A percentile compares a stretch with the other conserved stretches of the same genome.
phyloP scores from a whole-genome alignment of 208 protist genomes.

The Acanthamoeba healyi region DNA sequence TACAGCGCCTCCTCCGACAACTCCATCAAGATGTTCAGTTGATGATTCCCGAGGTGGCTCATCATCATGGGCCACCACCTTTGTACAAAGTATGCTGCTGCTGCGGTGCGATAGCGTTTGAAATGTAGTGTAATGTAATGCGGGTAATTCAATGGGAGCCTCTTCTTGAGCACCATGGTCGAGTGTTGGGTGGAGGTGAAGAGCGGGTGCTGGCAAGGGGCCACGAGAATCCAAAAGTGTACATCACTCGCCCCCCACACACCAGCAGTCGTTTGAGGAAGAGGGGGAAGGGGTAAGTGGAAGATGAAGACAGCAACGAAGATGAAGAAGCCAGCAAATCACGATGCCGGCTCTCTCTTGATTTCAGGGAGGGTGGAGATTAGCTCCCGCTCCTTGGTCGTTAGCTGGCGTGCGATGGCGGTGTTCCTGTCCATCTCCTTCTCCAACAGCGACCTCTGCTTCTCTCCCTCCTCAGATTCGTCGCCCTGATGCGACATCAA shows the following conservation, averaged over 20 bases:
- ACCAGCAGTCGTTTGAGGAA: neutral
- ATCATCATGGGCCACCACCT: no score
- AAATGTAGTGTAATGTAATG: no score
- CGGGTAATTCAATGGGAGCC: no score
- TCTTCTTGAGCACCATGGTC: no score
- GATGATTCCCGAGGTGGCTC: no score
- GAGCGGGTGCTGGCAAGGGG: no score
- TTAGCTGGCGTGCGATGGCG: constrained; percentile 60
- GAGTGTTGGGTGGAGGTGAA: no score
- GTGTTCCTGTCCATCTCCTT: constrained; percentile 73
- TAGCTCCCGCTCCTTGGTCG: constrained; percentile 54
- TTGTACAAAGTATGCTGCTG: no score
- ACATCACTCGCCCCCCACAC: neutral
- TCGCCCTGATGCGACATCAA: no score
- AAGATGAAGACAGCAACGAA: neutral
- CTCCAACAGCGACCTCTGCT: constrained; percentile 48
- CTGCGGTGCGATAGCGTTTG: no score
- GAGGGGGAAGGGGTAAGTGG: neutral
- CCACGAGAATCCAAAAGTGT: neutral
- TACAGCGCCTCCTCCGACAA: constrained; percentile 73
- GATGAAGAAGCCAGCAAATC: neutral
- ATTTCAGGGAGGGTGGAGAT: constrained; percentile 12
- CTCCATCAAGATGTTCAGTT: constrained; percentile 65
- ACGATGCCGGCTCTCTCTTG: neutral
- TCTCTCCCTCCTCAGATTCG: constrained; percentile 63